A percentile compares a stretch with the other conserved stretches of the same genome.
phyloP scores from a whole-genome alignment of 768 basidiomycete species.

The Suillus weaverae region DNA sequence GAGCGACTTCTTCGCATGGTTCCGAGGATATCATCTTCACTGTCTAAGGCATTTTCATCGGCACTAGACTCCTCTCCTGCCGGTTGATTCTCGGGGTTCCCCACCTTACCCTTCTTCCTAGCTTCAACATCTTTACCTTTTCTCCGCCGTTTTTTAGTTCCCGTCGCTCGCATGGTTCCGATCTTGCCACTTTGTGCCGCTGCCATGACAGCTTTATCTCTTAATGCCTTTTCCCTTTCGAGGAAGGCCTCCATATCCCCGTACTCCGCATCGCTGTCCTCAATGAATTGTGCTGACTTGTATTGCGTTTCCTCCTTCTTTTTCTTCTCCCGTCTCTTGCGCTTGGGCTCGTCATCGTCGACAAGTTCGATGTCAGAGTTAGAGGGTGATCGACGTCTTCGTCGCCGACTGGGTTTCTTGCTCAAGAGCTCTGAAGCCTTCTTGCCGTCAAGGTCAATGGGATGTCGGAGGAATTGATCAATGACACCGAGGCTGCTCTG shows the following conservation, averaged over 20 bases:
- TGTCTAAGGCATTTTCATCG: slow-evolving; percentile 17
- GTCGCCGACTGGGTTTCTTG: slow-evolving; percentile 58
- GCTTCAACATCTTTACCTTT: slow-evolving; percentile 45
- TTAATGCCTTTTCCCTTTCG: slow-evolving; percentile 63
- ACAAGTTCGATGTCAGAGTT: slow-evolving; percentile 41
- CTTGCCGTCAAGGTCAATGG: slow-evolving; percentile 79
- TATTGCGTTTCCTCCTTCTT: slow-evolving; percentile 71
- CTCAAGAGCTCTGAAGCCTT: slow-evolving; percentile 69
- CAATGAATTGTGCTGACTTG: slow-evolving; percentile 89
- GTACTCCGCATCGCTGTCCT: slow-evolving; percentile 85
- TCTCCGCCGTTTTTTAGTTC: slow-evolving; percentile 59
- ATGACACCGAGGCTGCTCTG: slow-evolving; percentile 72
- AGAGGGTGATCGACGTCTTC: slow-evolving; percentile 49
- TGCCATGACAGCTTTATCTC: slow-evolving; percentile 51
- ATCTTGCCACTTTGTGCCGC: slow-evolving; percentile 45
- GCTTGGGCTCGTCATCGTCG: slow-evolving; percentile 36
- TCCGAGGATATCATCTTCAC: slow-evolving; percentile 27
- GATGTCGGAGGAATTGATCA: slow-evolving; percentile 77
- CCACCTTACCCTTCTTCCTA: slow-evolving; percentile 38
- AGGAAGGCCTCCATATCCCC: slow-evolving; percentile 84
- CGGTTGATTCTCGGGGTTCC: slow-evolving; percentile 28
- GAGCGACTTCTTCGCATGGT: slow-evolving; percentile 26
- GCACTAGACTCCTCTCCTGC: slow-evolving; percentile 31
- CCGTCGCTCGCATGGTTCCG: slow-evolving; percentile 44
- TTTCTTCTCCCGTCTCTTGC: slow-evolving; percentile 47